phyloP scores from a whole-genome alignment of 1,139 yeast species.

The Magnusiomyces fungicola region DNA sequence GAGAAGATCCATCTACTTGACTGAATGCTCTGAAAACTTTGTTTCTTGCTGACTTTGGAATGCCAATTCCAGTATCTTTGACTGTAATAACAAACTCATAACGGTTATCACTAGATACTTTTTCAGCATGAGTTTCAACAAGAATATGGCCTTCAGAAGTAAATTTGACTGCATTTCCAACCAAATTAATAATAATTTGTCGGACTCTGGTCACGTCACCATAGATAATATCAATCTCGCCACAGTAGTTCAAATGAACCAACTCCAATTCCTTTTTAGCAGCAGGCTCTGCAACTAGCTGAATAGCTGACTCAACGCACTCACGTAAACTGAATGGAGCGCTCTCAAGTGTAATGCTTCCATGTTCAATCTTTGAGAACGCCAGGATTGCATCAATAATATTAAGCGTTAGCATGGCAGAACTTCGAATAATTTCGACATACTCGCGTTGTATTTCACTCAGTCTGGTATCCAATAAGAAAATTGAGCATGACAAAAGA shows the following conservation, averaged over 20 bases:
- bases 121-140: slow-evolving; percentile 36
- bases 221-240: slow-evolving; percentile 37
- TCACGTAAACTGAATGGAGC: slow-evolving; percentile 46
- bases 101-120: slow-evolving; percentile 33
- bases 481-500: slow-evolving; percentile 47
- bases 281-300: slow-evolving; percentile 48
- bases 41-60: slow-evolving; percentile 41
- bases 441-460: slow-evolving; percentile 45
- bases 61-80: slow-evolving; percentile 57
- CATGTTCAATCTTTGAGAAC: slow-evolving; percentile 51
- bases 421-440: slow-evolving; percentile 47
- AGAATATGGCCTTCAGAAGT: slow-evolving; percentile 44
- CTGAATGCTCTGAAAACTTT: slow-evolving; percentile 54
- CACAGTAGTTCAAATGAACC: slow-evolving; percentile 42
- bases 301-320: slow-evolving; percentile 47
- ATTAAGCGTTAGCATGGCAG: slow-evolving; percentile 47
- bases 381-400: slow-evolving; percentile 53
- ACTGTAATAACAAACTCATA: slow-evolving; percentile 41
- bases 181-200: slow-evolving; percentile 48
- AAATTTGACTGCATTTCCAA: slow-evolving; percentile 54
- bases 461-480: slow-evolving; percentile 44
- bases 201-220: slow-evolving; percentile 50
- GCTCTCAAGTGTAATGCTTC: slow-evolving; percentile 42
- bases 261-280: slow-evolving; percentile 42
- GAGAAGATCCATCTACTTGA: slow-evolving; percentile 54